Evolutionary conservation across 2,329 filamentous ascomycete species (phyloP), one percentile per base, ranked within the genome.

Genomic region (Chaetomium olivaceum): DNA sequence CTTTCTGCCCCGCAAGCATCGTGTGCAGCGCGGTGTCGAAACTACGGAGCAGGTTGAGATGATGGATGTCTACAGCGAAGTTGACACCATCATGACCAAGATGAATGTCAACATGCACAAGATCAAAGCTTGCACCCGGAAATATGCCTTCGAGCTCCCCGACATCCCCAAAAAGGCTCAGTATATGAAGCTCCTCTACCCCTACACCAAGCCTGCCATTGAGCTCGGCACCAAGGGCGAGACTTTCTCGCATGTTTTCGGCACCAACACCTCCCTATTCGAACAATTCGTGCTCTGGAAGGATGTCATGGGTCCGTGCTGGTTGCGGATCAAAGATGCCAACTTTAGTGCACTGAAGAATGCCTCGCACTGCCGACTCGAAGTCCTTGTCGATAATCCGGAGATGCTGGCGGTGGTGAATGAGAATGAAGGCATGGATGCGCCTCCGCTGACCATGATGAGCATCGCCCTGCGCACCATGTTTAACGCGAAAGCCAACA

Each of bases 201-300:
- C 94, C 4, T 99, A 99, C 75, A 89, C 91, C 69, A 96, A 94
- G 76, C 87, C 89, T 52, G 82, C 84, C 21, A 77, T 99, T 43
- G 85, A 92, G n/a, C 81, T 86, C 61, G 89, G 90, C 67, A 79
- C 86, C 6, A 86, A 83, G 50, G 95, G 95, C 31, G 89, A 96
- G 76, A 98, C 95, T 0, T 99, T 94, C 75, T 97, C 94, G 1
- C 91, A 92, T 70, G 89, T 97, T 27, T 99, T 99, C 71, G 95
- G 96, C 31, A 90, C 91, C 64, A 97, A 95, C 76, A 99, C 95
- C 0, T 88, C 92, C 1, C 83, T 99, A 0, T 99, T 99, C 72
- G 95, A 99, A 78, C 95, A 99, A 73, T 99, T 99, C 75, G 95
- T 99, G 23, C 84, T 99, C 5, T 97, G 93, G 91, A 98, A 97